Conservation (phyloP, 345 rosid genomes). For the Eucalyptus rudis region DNA sequence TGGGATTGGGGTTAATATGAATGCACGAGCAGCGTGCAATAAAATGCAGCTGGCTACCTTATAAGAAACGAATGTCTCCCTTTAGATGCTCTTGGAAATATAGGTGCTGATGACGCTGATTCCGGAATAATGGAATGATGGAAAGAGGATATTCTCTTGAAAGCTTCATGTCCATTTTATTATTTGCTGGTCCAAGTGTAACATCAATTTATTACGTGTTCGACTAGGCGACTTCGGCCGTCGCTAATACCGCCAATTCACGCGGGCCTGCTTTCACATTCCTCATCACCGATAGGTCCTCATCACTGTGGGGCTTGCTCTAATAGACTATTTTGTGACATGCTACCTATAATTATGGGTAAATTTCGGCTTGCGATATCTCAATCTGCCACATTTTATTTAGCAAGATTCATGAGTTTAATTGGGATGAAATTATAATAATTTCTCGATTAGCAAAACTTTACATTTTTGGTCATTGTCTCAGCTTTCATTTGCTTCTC, state of each 20-base stretch:
- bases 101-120: too few relatives aligned
- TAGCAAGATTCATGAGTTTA: background rate
- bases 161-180: too few relatives aligned
- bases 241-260: too few relatives aligned
- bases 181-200: too few relatives aligned
- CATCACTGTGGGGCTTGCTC: background rate
- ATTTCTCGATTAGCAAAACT: background rate
- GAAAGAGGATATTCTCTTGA: too few relatives aligned
- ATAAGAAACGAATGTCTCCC: too few relatives aligned
- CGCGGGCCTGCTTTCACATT: background rate
- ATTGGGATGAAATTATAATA: background rate
- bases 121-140: too few relatives aligned
- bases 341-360: background rate
- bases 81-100: too few relatives aligned
- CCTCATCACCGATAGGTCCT: background rate
- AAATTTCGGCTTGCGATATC: background rate
- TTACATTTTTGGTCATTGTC: background rate
- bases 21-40: background rate
- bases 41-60: background rate
- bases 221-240: too few relatives aligned
- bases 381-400: background rate
- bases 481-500: background rate
- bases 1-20: background rate
- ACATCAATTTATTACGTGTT: too few relatives aligned
- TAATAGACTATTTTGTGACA: background rate